These are phyloP conservation scores for Kodamaea derodonti DNA, from an alignment of 1,139 yeast genomes.

Conservation along the genomic window DNA sequence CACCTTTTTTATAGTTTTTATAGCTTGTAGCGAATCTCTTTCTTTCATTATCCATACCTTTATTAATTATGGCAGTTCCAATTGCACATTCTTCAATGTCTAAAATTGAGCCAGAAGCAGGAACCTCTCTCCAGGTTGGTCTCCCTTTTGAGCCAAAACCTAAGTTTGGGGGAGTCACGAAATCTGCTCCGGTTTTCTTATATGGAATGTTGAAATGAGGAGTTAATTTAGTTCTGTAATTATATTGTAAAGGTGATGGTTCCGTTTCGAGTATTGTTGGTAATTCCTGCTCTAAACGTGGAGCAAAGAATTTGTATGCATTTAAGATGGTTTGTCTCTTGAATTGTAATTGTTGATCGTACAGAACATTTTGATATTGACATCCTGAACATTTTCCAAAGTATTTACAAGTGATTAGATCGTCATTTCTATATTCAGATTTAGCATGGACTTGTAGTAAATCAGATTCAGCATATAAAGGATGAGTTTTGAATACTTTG, in stretches of 20 bases:
- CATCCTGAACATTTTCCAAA: slow-evolving; percentile 70
- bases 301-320: slow-evolving; percentile 79
- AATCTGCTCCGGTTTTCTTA: slow-evolving; percentile 30
- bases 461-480: slow-evolving; percentile 73
- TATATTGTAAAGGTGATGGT: slow-evolving; percentile 72
- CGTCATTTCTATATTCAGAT: slow-evolving; percentile 46
- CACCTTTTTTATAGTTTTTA: slow-evolving; percentile 70
- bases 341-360: slow-evolving; percentile 65
- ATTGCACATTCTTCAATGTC: slow-evolving; percentile 94
- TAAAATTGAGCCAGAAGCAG: slow-evolving; percentile 55
- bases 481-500: slow-evolving; percentile 75
- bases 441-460: slow-evolving; percentile 48
- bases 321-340: slow-evolving; percentile 73
- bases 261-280: slow-evolving; percentile 68
- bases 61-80: slow-evolving; percentile 75
- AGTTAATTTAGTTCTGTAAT: slow-evolving; percentile 86
- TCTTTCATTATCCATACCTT: slow-evolving; percentile 74
- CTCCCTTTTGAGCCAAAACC: slow-evolving; percentile 88
- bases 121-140: slow-evolving; percentile 61
- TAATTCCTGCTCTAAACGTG: slow-evolving; percentile 29
- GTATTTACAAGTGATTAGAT: slow-evolving; percentile 43
- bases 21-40: slow-evolving; percentile 45
- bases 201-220: slow-evolving; percentile 93
- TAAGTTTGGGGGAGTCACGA: slow-evolving; percentile 57
- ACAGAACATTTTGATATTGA: slow-evolving; percentile 80